Conservation (phyloP, 345 rosid species). For the Euclidium syriacum region DNA sequence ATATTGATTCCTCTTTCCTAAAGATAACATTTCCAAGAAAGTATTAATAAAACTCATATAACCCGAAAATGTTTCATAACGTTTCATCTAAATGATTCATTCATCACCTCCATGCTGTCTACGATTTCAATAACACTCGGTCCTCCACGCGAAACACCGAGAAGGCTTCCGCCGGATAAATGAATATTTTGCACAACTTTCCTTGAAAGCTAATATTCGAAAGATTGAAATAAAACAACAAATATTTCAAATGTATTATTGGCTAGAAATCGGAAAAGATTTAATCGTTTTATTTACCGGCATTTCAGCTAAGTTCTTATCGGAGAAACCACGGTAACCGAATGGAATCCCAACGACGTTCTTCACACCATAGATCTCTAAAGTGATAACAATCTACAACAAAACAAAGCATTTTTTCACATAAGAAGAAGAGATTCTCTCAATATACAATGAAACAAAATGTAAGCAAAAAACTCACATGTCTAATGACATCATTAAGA, state of each 20-base stretch:
- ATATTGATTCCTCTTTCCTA: conserved; percentile 88
- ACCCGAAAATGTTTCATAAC: background rate
- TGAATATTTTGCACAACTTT: conserved; percentile 87
- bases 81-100: background rate
- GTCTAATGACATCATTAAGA: conserved; percentile 89
- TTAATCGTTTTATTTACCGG: conserved; percentile 31
- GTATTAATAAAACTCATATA: background rate
- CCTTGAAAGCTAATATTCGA: conserved; percentile 55
- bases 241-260: background rate
- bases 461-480: conserved; percentile 37
- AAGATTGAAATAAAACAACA: background rate
- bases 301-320: conserved; percentile 57
- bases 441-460: background rate
- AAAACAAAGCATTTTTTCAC: background rate
- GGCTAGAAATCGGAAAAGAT: background rate
- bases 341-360: conserved; percentile 81
- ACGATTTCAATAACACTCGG: conserved; percentile 62
- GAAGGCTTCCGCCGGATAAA: conserved; percentile 95
- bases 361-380: conserved; percentile 83
- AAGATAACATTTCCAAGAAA: background rate
- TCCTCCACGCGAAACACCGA: conserved; percentile 83
- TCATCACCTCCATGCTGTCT: conserved; percentile 58
- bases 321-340: conserved; percentile 80
- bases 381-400: conserved; percentile 73
- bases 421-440: background rate